These are phyloP conservation scores for Mychonastes homosphaera DNA, from an alignment of 139 green algal genomes.

Conservation along the genomic window DNA sequence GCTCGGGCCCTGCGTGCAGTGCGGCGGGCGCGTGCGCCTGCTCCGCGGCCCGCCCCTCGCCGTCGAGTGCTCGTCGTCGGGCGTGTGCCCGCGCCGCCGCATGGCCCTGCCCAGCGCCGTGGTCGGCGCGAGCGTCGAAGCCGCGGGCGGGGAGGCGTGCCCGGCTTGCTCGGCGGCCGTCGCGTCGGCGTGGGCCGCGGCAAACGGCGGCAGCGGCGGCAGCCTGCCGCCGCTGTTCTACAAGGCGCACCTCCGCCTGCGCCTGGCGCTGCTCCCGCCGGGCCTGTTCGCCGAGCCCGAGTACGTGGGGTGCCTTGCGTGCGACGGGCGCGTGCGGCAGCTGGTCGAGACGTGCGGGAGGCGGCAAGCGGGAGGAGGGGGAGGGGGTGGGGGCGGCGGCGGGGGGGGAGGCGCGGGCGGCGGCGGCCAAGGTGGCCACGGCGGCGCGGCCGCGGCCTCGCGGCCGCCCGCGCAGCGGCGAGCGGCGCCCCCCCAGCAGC, in stretches of 20 bases:
- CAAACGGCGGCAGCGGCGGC: too few species aligned
- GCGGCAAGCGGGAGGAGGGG: background rate
- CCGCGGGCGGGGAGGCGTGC: constrained; percentile 5
- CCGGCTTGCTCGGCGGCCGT: too few species aligned
- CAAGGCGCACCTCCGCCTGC: background rate
- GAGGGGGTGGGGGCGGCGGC: background rate
- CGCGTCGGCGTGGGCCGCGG: too few species aligned
- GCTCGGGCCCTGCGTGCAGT: background rate
- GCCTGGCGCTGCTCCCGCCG: constrained; percentile 7
- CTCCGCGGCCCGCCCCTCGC: background rate
- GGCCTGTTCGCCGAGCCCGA: constrained; percentile 18
- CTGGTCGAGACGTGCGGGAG: constrained; percentile 20
- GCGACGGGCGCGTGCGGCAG: constrained; percentile 27
- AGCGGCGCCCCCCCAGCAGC: background rate
- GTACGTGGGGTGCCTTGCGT: constrained; percentile 30
- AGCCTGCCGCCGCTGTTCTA: background rate
- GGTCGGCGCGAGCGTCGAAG: background rate
- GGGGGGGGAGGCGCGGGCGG: constrained; percentile 4
- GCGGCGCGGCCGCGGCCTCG: background rate
- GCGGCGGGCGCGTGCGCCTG: too few species aligned
- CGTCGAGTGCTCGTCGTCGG: background rate
- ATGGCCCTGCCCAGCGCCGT: constrained; percentile 24
- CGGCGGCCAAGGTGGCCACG: constrained; percentile 6
- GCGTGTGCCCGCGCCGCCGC: constrained; percentile 1
- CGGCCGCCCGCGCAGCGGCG: background rate